Percentiles rank a stretch among this genome's conserved stretches.
phyloP scores from a whole-genome alignment of 2,329 filamentous ascomycete species.

The Truncatella angustata region DNA sequence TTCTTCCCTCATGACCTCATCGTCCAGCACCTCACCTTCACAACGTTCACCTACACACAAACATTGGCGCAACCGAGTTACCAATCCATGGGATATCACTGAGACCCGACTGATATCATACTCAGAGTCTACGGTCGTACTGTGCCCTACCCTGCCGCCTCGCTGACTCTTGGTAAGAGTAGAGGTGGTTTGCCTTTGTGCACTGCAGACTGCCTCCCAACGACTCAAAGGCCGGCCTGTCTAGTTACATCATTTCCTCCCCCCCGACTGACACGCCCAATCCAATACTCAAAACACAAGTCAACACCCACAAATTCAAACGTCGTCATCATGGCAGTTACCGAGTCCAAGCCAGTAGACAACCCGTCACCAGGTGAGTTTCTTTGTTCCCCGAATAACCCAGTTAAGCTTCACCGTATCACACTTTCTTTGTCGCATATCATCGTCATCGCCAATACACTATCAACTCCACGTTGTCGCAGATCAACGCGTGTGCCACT shows the following conservation, averaged over 20 bases:
- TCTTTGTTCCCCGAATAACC: background rate
- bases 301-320: constrained; percentile 17
- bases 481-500: too few species aligned
- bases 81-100: background rate
- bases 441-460: background rate
- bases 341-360: constrained; percentile 31
- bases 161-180: constrained; percentile 7
- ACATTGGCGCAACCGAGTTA: constrained; percentile 13
- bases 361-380: constrained; percentile 32
- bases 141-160: constrained; percentile 9
- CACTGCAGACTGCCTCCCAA: constrained; percentile 29
- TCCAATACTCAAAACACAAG: constrained; percentile 22
- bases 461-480: too few species aligned
- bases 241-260: constrained; percentile 34
- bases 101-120: background rate
- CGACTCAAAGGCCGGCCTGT: constrained; percentile 15
- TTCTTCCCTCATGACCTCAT: constrained; percentile 39
- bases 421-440: constrained; percentile 11
- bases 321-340: constrained; percentile 34
- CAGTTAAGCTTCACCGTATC: background rate
- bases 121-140: too few species aligned
- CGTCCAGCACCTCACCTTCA: constrained; percentile 28
- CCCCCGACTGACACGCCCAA: constrained; percentile 19
- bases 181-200: constrained; percentile 31
- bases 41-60: constrained; percentile 15